These are phyloP conservation scores for Auriscalpium orientale DNA, from an alignment of 768 basidiomycete genomes.

Conservation along the genomic window DNA sequence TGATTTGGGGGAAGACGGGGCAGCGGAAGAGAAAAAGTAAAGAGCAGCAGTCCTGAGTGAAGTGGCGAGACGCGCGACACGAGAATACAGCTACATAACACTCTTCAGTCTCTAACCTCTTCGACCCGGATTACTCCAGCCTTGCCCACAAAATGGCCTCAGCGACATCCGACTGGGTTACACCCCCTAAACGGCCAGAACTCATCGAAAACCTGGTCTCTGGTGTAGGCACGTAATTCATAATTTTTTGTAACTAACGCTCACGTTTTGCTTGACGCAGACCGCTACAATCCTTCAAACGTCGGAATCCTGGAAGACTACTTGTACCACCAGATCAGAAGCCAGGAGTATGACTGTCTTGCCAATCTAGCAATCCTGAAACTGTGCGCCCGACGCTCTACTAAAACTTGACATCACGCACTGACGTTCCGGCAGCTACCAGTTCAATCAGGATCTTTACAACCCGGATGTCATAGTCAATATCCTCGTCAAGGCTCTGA, in stretches of 20 bases:
- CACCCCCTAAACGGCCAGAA: conserved; percentile 72
- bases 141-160: conserved; percentile 32
- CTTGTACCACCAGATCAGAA: conserved; percentile 88
- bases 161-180: conserved; percentile 55
- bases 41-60: too few relatives aligned
- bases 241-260: neutral
- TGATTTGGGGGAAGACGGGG: neutral
- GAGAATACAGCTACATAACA: too few relatives aligned
- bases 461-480: conserved; percentile 92
- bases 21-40: neutral
- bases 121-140: too few relatives aligned
- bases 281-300: conserved; percentile 96
- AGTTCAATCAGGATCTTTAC: conserved; percentile 90
- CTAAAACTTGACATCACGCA: conserved; percentile 3
- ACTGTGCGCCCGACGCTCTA: conserved; percentile 43
- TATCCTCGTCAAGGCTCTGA: conserved; percentile 88
- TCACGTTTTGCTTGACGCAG: conserved; percentile 30
- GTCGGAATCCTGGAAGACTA: conserved; percentile 93
- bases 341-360: conserved; percentile 87
- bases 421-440: conserved; percentile 51
- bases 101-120: too few relatives aligned
- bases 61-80: too few relatives aligned
- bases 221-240: conserved; percentile 62
- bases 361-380: conserved; percentile 94
- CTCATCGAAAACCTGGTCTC: conserved; percentile 88